Percentiles rank a stretch among this genome's conserved stretches.
These are phyloP conservation scores for Neurospora sp. DNA, from an alignment of 495 filamentous ascomycete genomes.

Conservation along the genomic window DNA sequence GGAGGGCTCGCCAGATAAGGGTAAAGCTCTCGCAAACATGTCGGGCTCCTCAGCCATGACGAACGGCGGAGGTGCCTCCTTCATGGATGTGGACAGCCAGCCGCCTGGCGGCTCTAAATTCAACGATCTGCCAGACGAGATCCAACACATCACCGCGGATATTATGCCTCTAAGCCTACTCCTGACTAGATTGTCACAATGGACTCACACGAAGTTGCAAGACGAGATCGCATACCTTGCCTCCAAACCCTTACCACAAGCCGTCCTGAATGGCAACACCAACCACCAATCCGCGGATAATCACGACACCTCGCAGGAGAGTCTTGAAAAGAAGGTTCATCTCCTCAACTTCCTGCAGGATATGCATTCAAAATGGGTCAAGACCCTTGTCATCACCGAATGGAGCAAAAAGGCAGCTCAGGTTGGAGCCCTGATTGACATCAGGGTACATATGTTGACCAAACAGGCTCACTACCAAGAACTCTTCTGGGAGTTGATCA, in stretches of 20 bases:
- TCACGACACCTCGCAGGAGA: slow-evolving; percentile 54
- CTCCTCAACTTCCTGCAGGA: slow-evolving; percentile 61
- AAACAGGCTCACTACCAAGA: slow-evolving; percentile 47
- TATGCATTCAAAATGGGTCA: slow-evolving; percentile 60
- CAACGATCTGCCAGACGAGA: slow-evolving; percentile 57
- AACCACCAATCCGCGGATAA: slow-evolving; percentile 1
- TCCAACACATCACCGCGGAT: slow-evolving; percentile 66
- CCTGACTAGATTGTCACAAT: slow-evolving; percentile 66
- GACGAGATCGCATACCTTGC: slow-evolving; percentile 62
- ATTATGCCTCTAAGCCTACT: slow-evolving; percentile 62
- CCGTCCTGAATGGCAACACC: slow-evolving; percentile 30
- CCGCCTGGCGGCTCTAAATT: slow-evolving; percentile 19
- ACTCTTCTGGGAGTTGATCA: slow-evolving; percentile 50
- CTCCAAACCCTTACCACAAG: slow-evolving; percentile 46
- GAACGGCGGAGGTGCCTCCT: slow-evolving; percentile 16
- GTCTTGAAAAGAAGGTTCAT: slow-evolving; percentile 66
- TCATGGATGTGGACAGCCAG: slow-evolving; percentile 15
- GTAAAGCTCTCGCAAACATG: slow-evolving; percentile 9
- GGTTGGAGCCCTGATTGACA: slow-evolving; percentile 75
- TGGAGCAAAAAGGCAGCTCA: slow-evolving; percentile 74
- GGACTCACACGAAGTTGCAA: slow-evolving; percentile 65
- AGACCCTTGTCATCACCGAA: slow-evolving; percentile 74
- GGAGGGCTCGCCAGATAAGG: slow-evolving; percentile 13
- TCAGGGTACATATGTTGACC: slow-evolving; percentile 58
- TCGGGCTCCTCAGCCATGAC: slow-evolving; percentile 9